A percentile compares a stretch with the other conserved stretches of the same genome.
These are phyloP conservation scores for Murraya paniculata DNA, from an alignment of 345 rosid species.

Conservation along the genomic window DNA sequence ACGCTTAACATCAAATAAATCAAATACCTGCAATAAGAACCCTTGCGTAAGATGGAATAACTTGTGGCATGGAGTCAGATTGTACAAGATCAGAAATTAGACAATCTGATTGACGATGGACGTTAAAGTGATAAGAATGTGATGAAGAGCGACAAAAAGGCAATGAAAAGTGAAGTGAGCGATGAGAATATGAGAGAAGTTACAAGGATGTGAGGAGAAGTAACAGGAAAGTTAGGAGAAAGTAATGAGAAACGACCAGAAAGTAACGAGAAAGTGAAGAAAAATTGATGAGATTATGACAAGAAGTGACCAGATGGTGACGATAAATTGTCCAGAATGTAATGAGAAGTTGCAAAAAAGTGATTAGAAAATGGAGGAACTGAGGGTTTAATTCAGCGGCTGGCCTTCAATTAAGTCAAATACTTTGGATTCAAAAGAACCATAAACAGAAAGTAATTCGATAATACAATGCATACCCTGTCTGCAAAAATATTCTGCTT, in stretches of 20 bases:
- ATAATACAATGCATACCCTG: constrained; percentile 33
- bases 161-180: too few species aligned
- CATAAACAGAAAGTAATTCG: neutral
- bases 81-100: neutral
- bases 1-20: constrained; percentile 54
- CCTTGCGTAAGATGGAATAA: neutral
- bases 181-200: too few species aligned
- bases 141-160: too few species aligned
- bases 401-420: neutral
- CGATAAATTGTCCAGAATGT: too few species aligned
- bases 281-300: neutral
- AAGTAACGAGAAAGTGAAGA: neutral
- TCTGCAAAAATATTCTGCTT: constrained; percentile 53
- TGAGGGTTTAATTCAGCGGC: too few species aligned
- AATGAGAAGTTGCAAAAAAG: too few species aligned
- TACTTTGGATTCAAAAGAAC: neutral
- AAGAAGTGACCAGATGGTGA: too few species aligned
- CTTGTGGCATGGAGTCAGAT: neutral
- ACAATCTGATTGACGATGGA: neutral
- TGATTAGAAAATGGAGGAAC: too few species aligned
- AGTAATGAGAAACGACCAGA: too few species aligned
- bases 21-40: constrained; percentile 48
- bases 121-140: neutral
- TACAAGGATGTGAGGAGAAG: too few species aligned
- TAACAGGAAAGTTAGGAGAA: too few species aligned